Evolutionary conservation across 148 eudicot species (phyloP).

Genomic region (Camellia lanceoleosa): DNA sequence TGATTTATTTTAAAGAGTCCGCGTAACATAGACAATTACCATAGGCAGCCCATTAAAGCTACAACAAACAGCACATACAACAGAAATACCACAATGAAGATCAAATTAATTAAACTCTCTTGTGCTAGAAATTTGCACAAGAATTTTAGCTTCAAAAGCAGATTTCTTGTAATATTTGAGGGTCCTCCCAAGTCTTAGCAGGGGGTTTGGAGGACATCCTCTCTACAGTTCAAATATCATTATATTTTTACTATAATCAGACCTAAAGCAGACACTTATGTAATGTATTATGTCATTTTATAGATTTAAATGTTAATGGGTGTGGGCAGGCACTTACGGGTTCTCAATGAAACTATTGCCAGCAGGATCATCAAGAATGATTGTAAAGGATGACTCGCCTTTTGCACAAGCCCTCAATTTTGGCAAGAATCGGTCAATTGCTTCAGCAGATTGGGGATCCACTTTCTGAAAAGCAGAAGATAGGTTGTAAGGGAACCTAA

Average conservation of each 20-base stretch:
- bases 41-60: too few species aligned
- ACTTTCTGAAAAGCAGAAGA: conserved; percentile 55
- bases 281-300: not conserved
- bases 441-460: conserved; percentile 84
- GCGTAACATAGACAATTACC: too few species aligned
- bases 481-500: not conserved
- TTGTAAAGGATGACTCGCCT: conserved; percentile 66
- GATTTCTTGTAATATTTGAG: not conserved
- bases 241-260: not conserved
- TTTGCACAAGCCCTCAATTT: conserved; percentile 77
- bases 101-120: not conserved
- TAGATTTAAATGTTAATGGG: not conserved
- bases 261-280: not conserved
- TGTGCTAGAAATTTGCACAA: not conserved
- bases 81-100: not conserved
- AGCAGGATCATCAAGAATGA: conserved; percentile 91
- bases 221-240: not conserved
- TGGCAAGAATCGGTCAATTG: conserved; percentile 69
- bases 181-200: not conserved
- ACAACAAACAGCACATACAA: not conserved
- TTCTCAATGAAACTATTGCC: conserved; percentile 96
- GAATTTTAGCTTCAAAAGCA: not conserved
- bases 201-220: not conserved
- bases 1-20: too few species aligned
- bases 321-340: conserved; percentile 47